These are phyloP conservation scores for Daldinia loculata DNA, from an alignment of 495 filamentous ascomycete genomes.

Conservation along the genomic window DNA sequence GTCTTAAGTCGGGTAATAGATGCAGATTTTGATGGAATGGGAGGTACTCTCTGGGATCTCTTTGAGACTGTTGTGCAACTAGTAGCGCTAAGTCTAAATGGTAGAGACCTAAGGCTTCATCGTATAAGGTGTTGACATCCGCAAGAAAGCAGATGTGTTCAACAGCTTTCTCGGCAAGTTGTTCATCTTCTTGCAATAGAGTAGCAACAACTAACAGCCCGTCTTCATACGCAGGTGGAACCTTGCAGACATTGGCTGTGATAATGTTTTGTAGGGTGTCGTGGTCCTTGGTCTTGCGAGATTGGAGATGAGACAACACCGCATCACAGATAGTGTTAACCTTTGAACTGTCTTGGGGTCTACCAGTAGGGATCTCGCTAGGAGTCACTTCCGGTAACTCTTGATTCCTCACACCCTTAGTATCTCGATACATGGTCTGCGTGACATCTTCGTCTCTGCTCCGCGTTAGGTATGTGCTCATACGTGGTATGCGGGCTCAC, in stretches of 20 bases:
- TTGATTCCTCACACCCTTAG: slow-evolving; percentile 54
- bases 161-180: slow-evolving; percentile 81
- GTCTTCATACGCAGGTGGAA: slow-evolving; percentile 86
- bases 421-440: slow-evolving; percentile 92
- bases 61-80: slow-evolving; percentile 94
- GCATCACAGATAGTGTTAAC: slow-evolving; percentile 90
- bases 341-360: slow-evolving; percentile 61
- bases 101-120: slow-evolving; percentile 88
- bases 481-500: slow-evolving; percentile 31
- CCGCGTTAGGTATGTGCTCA: slow-evolving; percentile 15
- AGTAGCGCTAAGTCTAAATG: slow-evolving; percentile 88
- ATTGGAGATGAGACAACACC: slow-evolving; percentile 72
- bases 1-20: slow-evolving; percentile 69
- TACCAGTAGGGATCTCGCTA: slow-evolving; percentile 1
- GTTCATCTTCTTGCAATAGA: slow-evolving; percentile 71
- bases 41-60: slow-evolving; percentile 94
- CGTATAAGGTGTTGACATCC: slow-evolving; percentile 92
- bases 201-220: slow-evolving; percentile 80
- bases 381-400: slow-evolving; percentile 26
- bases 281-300: slow-evolving; percentile 67
- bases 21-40: slow-evolving; percentile 91
- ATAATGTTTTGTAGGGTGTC: slow-evolving; percentile 82
- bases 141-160: slow-evolving; percentile 97
- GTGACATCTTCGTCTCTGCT: slow-evolving; percentile 91
- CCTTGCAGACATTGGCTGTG: slow-evolving; percentile 93